phyloP scores from a whole-genome alignment of 2,329 filamentous ascomycete genomes.

The Zymoseptoria brevis region DNA sequence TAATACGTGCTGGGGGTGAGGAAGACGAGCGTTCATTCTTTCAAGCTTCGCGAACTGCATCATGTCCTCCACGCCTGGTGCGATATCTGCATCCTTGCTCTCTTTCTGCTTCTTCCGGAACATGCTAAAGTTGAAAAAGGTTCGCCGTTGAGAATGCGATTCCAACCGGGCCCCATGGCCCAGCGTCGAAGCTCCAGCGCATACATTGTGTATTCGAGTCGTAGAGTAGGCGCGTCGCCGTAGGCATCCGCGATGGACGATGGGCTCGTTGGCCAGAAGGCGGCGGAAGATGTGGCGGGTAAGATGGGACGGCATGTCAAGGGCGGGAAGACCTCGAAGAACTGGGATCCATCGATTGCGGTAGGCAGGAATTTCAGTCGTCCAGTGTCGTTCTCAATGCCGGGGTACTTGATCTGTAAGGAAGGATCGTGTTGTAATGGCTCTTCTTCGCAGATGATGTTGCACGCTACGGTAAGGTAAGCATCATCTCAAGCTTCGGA shows the following conservation, averaged over 20 bases:
- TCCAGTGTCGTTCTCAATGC: neutral
- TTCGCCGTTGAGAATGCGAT: constrained; percentile 34
- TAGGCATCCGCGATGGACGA: constrained; percentile 39
- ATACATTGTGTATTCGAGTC: neutral
- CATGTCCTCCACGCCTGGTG: constrained; percentile 64
- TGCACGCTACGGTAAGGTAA: neutral
- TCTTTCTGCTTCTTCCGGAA: constrained; percentile 47
- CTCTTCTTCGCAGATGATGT: neutral
- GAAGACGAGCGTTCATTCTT: constrained; percentile 56
- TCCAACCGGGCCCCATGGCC: too few species aligned
- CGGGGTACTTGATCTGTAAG: neutral
- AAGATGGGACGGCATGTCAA: constrained; percentile 50
- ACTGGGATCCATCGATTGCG: neutral
- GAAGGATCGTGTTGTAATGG: neutral
- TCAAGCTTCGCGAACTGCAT: constrained; percentile 58
- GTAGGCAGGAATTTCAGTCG: neutral
- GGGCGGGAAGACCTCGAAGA: too few species aligned
- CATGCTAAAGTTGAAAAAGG: constrained; percentile 53
- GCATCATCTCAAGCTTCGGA: neutral
- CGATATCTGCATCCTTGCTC: constrained; percentile 55
- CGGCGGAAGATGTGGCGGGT: constrained; percentile 53
- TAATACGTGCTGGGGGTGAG: constrained; percentile 54
- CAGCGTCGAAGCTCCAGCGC: neutral
- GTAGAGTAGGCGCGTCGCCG: constrained; percentile 27
- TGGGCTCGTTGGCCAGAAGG: constrained; percentile 46